Conservation (phyloP, 495 filamentous ascomycete genomes). For the Lasiosphaeris hirsuta region DNA sequence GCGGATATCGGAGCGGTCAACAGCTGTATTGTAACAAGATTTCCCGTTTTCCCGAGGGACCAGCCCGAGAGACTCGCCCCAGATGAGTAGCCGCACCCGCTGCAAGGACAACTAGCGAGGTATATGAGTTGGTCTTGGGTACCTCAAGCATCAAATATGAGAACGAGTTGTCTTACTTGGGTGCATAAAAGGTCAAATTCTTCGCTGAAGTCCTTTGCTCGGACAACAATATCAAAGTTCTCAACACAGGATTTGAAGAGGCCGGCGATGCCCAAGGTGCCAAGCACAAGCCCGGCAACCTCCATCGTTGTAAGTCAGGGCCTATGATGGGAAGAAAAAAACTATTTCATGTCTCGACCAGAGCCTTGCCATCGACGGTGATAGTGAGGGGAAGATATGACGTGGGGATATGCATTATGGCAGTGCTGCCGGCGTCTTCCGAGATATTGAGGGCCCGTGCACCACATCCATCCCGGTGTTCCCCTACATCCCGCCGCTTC, state of each 20-base stretch:
- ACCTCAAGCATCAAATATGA: neutral
- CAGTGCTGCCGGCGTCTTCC: no score
- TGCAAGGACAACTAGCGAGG: slow-evolving; percentile 18
- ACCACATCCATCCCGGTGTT: no score
- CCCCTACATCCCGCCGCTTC: no score
- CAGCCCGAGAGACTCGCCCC: slow-evolving; percentile 22
- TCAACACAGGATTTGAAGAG: slow-evolving; percentile 5
- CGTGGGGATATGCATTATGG: no score
- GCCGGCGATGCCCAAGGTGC: neutral
- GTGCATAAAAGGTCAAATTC: slow-evolving; percentile 23
- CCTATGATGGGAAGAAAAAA: no score
- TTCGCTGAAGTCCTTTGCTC: slow-evolving; percentile 5
- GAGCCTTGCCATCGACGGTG: no score
- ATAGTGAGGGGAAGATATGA: no score
- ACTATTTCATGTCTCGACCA: no score
- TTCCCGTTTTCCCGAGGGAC: slow-evolving; percentile 8
- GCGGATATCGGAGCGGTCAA: neutral
- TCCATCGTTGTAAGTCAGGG: no score
- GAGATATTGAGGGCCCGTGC: no score
- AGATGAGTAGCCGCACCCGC: slow-evolving; percentile 14
- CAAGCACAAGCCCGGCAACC: slow-evolving; percentile 1
- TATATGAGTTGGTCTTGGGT: neutral
- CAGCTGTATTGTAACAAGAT: neutral
- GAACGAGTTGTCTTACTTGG: slow-evolving; percentile 1
- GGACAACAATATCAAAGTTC: slow-evolving; percentile 15